Evolutionary conservation across 2,329 filamentous ascomycete species (phyloP), one percentile per base, ranked within the genome.

Genomic region (Nannizziopsis arthrosporioides): DNA sequence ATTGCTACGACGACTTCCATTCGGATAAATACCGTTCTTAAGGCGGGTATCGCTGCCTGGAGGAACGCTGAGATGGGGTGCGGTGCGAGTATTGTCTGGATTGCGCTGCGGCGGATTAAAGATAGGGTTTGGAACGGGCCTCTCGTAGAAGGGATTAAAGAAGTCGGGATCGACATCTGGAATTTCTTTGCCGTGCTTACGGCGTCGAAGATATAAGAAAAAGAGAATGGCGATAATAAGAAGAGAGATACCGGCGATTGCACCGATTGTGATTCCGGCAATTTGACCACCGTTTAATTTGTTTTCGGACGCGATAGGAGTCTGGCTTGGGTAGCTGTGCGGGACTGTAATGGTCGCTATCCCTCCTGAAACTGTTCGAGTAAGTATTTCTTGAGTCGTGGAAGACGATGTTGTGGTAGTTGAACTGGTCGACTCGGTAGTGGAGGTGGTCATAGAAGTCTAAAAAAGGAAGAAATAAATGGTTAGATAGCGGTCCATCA

Each of bases 21-120:
- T 61, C 11, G 62, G 60, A 53, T 68, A 69, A 46, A 71, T 61
- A 51, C 65, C 64, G 40, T 66, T 65, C 50, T 70, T 71, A 61
- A 72, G 58, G 49, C 69, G 66, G 52, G 65, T 65, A 52, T 72
- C 69, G 35, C 65, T 71, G 44, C 66, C 69, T 11, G 60, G 61
- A 5, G 58, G 58, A 44, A 60, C 53, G 39, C 47, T 47, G 10
- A 53, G 47, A n/a, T 37, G 44, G 2, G 32, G 27, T 19, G 34
- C 36, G 22, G 17, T 42, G 15, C 51, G 42, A 34, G 41, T 49
- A 12, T 39, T 46, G 14, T 45, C 44, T 7, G 14, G 15, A 17
- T 37, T 34, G 5, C 42, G 38, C 8, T 48, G 37, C 15, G 53
- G 45, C 14, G 31, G 37, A 19, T 48, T 47, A 42, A 53, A 60